These are phyloP conservation scores for Naganishia onofrii DNA, from an alignment of 768 basidiomycete genomes.

Conservation along the genomic window DNA sequence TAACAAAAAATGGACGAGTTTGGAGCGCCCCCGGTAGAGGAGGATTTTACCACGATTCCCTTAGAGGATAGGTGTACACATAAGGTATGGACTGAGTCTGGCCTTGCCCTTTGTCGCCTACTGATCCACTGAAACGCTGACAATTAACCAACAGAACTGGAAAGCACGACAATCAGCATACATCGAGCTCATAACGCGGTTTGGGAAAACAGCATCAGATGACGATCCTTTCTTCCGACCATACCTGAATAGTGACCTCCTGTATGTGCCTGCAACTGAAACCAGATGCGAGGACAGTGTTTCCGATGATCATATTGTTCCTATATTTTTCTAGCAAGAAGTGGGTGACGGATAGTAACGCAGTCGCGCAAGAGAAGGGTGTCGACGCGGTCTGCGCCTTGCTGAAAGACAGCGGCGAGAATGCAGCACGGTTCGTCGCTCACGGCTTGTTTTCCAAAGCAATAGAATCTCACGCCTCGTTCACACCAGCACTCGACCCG, in stretches of 20 bases:
- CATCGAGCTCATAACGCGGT: constrained; percentile 78
- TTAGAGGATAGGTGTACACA: constrained; percentile 78
- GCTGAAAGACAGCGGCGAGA: constrained; percentile 88
- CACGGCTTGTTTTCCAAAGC: not conserved
- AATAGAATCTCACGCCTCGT: not conserved
- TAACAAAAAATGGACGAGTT: constrained; percentile 19
- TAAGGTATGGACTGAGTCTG: constrained; percentile 56
- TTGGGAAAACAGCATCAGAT: constrained; percentile 85
- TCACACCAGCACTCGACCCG: constrained; percentile 56
- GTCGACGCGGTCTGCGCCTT: constrained; percentile 81
- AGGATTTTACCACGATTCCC: constrained; percentile 80
- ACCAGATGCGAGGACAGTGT: not conserved
- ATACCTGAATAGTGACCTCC: constrained; percentile 71
- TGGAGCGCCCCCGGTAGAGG: constrained; percentile 70
- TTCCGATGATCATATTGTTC: not conserved
- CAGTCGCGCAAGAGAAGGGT: constrained; percentile 96
- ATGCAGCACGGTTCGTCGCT: constrained; percentile 60
- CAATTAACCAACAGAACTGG: constrained; percentile 66
- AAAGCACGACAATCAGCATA: constrained; percentile 95
- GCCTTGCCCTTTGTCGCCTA: not conserved
- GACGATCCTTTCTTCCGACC: constrained; percentile 90
- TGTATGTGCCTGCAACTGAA: constrained; percentile 48
- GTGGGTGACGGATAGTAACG: constrained; percentile 85
- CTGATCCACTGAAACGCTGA: not conserved
- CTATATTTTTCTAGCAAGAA: constrained; percentile 60